Evolutionary conservation across 2,329 filamentous ascomycete species (phyloP), one percentile per base, ranked within the genome.

Genomic region (Claviceps lovelessii): DNA sequence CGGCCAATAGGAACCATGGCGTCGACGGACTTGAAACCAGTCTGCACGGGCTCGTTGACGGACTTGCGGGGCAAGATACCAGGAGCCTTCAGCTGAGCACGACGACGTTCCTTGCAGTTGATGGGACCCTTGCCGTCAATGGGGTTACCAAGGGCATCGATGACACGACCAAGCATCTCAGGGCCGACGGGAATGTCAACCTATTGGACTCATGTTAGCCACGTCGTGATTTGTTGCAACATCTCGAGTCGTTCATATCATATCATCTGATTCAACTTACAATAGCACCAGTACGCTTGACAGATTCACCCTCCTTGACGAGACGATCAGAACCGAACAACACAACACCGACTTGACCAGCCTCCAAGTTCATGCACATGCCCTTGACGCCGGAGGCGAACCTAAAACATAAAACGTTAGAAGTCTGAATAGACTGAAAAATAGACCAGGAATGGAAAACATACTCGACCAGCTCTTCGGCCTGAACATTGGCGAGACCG

Each of bases 351-450:
- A 98, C 93, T 79, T 97, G 93, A 75, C 93, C 93, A 76, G 93
- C 93, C 81, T 98, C 93, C 78, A 98, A 85, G 88, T 98, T 98
- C 91, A 98, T 97, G 88, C 91, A 97, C 93, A 98, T 98, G 76
- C 93, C 93, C 86, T 97, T 97, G 77, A 97, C 93, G 76, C 93
- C 93, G 64, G 93, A 98, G 70, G 93, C 89, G 81, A 98, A 98
- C 82, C 90, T 96, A 31, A 50, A 57, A 17, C n/a, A 31, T 13
- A 31, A 6, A 6, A 39, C n/a, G 54, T 65, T 62, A 67, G 58
- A 49, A 56, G 49, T 31, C 55, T 54, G 49, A 39, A 47, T 53
- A 19, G 47, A 37, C 31, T 55, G 49, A 57, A 9, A 5, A n/a
- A 29, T 52, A 29, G 53, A 49, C 13, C 13, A 28, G 55, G 45